Evolutionary conservation across 148 eudicot genomes (phyloP), one percentile per base, ranked within the genome.

Genomic region (Pouteria glomerata): DNA sequence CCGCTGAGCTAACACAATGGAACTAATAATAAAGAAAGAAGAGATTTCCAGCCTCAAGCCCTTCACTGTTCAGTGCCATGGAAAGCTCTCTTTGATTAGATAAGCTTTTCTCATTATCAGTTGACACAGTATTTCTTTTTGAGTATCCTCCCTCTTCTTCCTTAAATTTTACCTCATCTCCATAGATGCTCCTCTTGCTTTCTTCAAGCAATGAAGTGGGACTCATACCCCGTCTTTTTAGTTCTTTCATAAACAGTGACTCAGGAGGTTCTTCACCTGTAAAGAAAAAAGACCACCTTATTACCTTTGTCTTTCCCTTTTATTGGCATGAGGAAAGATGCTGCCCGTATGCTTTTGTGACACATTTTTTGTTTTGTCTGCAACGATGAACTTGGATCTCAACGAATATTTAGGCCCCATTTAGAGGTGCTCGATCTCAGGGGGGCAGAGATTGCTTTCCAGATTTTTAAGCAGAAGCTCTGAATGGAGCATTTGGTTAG

Each of bases 51-150:
- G 90, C 98, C 99, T 95, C 99, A 67, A 95, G 94, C 77, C 97
- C 99, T 82, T 95, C 99, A 71, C 99, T 95, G 73, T 89, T 95
- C 84, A 95, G 83, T 35, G 94, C 93, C 92, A 91, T 88, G 39
- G 99, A 95, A 33, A 41, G 70, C 77, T 92, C 97, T 82, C 97
- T 89, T 82, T 95, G 99, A 75, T 87, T 82, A 12, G 85, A 77
- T 68, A 95, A 74, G 68, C 81, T 88, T 68, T 80, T 83, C 67
- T 80, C 91, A 51, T 73, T 37, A 81, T 81, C 93, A 26, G 85
- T 80, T 5, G 87, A 82, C 41, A 79, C 82, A 6, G 84, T 81
- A 76, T 88, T 91, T 78, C 90, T 86, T 64, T 78, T 81, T 8
- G 86, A 74, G 73, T 76, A 86, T 34, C 80, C 79, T 52, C 86